phyloP scores from a whole-genome alignment of 257 asterid genomes.

The Solanum paucissectum region DNA sequence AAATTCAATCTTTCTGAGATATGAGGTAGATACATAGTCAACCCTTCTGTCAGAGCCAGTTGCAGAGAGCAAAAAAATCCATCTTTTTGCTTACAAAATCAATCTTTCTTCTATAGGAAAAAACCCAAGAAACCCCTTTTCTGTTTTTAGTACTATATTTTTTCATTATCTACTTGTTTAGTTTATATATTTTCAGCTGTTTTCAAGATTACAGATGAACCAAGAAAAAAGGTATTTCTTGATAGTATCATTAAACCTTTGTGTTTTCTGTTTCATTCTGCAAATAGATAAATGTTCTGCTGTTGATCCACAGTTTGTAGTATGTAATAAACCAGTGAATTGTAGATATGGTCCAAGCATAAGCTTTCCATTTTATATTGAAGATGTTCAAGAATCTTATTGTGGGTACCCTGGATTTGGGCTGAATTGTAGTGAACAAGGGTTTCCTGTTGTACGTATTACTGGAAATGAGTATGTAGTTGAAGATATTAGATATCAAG shows the following conservation, averaged over 20 bases:
- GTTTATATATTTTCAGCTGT: not conserved
- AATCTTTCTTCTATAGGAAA: not conserved
- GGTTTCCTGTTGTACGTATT: slow-evolving; percentile 24
- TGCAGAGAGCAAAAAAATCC: slow-evolving; percentile 3
- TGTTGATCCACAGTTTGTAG: slow-evolving; percentile 26
- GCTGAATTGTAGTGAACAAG: slow-evolving; percentile 22
- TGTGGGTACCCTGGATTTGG: slow-evolving; percentile 39
- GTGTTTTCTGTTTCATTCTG: slow-evolving; percentile 18
- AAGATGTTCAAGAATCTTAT: slow-evolving; percentile 16
- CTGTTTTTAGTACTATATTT: not conserved
- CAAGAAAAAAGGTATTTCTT: not conserved
- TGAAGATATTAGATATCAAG: slow-evolving; percentile 19
- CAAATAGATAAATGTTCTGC: slow-evolving; percentile 12
- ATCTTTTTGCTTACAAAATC: not conserved
- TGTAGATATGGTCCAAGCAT: slow-evolving; percentile 36
- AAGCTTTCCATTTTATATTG: slow-evolving; percentile 48
- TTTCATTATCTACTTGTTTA: not conserved
- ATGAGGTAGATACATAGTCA: slow-evolving; percentile 18
- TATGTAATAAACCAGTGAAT: slow-evolving; percentile 18
- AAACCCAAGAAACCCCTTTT: not conserved
- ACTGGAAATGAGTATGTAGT: slow-evolving; percentile 21
- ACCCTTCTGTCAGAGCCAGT: not conserved
- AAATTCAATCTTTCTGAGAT: slow-evolving; percentile 9
- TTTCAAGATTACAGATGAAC: slow-evolving; percentile 18
- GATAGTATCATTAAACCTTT: slow-evolving; percentile 5